These are phyloP conservation scores for Geosiphon pyriformis DNA, from an alignment of 192 early-diverging fungal species.

Conservation along the genomic window DNA sequence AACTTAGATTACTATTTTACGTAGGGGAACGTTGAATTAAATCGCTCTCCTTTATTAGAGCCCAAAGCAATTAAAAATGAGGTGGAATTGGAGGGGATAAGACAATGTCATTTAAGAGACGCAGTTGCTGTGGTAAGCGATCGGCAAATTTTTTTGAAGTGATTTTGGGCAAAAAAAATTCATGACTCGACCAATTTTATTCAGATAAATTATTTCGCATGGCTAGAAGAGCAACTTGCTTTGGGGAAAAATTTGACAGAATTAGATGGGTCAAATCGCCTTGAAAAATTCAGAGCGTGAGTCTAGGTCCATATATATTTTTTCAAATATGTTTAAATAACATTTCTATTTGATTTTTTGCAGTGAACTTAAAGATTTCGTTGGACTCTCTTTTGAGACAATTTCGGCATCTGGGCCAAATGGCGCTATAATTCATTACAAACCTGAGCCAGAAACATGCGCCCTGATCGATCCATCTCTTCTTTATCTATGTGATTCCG, in stretches of 20 bases:
- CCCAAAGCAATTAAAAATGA: conserved; percentile 94
- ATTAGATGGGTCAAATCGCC: conserved; percentile 76
- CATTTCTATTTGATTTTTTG: not conserved
- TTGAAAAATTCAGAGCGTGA: conserved; percentile 68
- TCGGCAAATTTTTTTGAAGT: not conserved
- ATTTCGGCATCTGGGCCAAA: conserved; percentile 96
- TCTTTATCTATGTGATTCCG: conserved; percentile 94
- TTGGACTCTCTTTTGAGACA: conserved; percentile 93
- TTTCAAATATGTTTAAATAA: not conserved
- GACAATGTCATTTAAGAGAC: conserved; percentile 86
- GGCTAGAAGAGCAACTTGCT: conserved; percentile 89
- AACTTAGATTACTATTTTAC: not conserved
- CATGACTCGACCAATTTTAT: not conserved
- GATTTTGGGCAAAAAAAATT: not conserved
- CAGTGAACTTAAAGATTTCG: conserved; percentile 69
- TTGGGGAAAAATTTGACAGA: conserved; percentile 72
- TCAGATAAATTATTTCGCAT: conserved; percentile 63
- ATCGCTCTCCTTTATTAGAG: conserved; percentile 64
- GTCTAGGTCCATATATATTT: not conserved
- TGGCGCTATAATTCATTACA: conserved; percentile 97
- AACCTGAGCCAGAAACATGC: conserved; percentile 76
- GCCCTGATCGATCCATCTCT: conserved; percentile 64
- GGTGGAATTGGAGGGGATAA: conserved; percentile 86
- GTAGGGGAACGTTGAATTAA: conserved; percentile 46
- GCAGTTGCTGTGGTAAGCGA: conserved; percentile 78